Percentiles rank a stretch among this genome's conserved stretches.
phyloP scores from a whole-genome alignment of 2,329 filamentous ascomycete genomes.

The Microcyclospora tardicrescens region DNA sequence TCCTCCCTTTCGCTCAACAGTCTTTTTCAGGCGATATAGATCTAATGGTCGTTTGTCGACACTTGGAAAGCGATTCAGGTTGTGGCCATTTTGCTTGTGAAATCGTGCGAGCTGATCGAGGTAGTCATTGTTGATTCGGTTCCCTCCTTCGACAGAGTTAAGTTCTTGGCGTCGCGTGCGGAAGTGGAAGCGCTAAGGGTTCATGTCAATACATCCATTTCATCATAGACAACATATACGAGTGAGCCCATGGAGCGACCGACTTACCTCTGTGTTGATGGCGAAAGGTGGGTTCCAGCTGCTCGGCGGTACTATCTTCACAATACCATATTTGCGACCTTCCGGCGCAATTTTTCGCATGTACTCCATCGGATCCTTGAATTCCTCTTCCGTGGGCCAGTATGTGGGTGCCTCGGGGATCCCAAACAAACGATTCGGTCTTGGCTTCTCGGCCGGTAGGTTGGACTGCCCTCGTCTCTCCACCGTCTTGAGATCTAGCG shows the following conservation, averaged over 20 bases:
- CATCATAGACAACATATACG: neutral
- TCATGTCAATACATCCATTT: slow-evolving; percentile 13
- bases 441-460: slow-evolving; percentile 60
- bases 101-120: slow-evolving; percentile 90
- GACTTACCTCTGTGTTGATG: slow-evolving; percentile 83
- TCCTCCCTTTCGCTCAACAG: slow-evolving; percentile 83
- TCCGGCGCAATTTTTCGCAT: slow-evolving; percentile 84
- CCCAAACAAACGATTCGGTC: slow-evolving; percentile 67
- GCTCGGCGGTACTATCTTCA: slow-evolving; percentile 89
- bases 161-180: slow-evolving; percentile 90
- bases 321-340: slow-evolving; percentile 76
- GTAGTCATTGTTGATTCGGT: slow-evolving; percentile 89
- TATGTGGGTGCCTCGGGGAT: slow-evolving; percentile 85
- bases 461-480: slow-evolving; percentile 79
- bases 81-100: slow-evolving; percentile 91
- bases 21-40: slow-evolving; percentile 90
- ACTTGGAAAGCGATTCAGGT: slow-evolving; percentile 84
- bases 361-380: slow-evolving; percentile 85
- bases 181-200: slow-evolving; percentile 78
- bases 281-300: slow-evolving; percentile 91
- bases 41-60: slow-evolving; percentile 97
- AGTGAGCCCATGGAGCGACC: neutral
- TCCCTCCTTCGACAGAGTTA: slow-evolving; percentile 96
- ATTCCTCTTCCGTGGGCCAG: slow-evolving; percentile 81
- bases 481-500: slow-evolving; percentile 77